Evolutionary conservation across 192 early-diverging fungal species (phyloP).

Genomic region (Chytriomyces sp.): DNA sequence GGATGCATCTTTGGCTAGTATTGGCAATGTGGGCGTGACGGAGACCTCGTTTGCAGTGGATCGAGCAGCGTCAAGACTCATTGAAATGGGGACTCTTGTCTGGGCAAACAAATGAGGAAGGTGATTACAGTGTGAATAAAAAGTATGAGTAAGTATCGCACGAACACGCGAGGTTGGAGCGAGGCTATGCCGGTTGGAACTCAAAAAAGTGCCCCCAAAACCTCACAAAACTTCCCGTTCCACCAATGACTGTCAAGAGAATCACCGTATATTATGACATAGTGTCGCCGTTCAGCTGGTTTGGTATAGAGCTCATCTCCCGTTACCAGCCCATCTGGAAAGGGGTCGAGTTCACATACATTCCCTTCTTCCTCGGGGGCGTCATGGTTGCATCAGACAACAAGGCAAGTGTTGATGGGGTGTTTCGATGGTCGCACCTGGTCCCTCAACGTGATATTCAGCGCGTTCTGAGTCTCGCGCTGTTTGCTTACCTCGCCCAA

Average conservation of each 20-base stretch:
- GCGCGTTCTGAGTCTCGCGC: conserved; percentile 1
- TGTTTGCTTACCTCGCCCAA: conserved; percentile 15
- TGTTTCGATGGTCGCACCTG: background rate
- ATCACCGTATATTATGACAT: conserved; percentile 26
- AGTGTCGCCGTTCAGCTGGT: conserved; percentile 33
- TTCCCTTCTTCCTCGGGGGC: conserved; percentile 44
- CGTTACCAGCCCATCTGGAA: conserved; percentile 33
- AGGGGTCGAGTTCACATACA: conserved; percentile 29
- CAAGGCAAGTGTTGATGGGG: background rate
- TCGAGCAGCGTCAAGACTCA: conserved; percentile 6
- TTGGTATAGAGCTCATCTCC: conserved; percentile 32
- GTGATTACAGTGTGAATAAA: background rate
- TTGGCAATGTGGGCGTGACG: conserved; percentile 23
- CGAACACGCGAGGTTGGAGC: no score
- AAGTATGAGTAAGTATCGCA: no score
- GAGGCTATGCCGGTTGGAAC: no score
- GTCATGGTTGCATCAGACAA: conserved; percentile 40
- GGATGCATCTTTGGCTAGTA: conserved; percentile 25
- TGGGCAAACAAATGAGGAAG: background rate
- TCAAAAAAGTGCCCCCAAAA: no score
- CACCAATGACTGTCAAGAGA: background rate
- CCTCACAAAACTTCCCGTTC: no score
- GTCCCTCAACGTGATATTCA: no score
- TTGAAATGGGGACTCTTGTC: conserved; percentile 18
- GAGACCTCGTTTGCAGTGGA: conserved; percentile 25